Evolutionary conservation across 129 eudicot genomes (phyloP).

Genomic region (Chrysanthemum makinoi): DNA sequence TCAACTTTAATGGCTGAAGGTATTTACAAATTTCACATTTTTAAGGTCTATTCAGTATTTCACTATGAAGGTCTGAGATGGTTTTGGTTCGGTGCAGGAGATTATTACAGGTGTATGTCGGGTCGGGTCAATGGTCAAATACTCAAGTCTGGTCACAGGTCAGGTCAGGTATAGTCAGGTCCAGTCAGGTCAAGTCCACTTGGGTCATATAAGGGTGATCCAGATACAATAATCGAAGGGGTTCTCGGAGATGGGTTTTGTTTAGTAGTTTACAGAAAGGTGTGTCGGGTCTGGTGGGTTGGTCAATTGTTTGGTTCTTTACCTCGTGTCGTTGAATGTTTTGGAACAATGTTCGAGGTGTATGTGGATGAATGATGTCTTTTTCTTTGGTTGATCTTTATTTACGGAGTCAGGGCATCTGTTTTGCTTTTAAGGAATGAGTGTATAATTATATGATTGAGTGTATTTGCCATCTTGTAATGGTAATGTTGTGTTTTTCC

Average conservation of each 20-base stretch:
- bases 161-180: conserved; percentile 34
- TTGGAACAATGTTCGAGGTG: conserved; percentile 36
- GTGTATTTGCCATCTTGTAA: conserved; percentile 17
- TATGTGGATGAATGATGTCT: conserved; percentile 2
- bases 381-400: background rate
- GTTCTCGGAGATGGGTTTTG: conserved; percentile 21
- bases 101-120: conserved; percentile 18
- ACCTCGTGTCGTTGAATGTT: conserved; percentile 39
- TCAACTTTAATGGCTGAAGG: conserved; percentile 71
- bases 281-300: conserved; percentile 21
- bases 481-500: conserved; percentile 1
- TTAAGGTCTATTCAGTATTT: background rate
- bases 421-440: conserved; percentile 24
- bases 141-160: conserved; percentile 1
- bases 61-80: conserved; percentile 2
- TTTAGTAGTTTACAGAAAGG: conserved; percentile 14
- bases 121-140: conserved; percentile 36
- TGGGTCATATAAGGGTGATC: conserved; percentile 38
- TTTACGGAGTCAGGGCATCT: conserved; percentile 6
- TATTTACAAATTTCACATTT: conserved; percentile 1
- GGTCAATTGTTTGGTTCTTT: conserved; percentile 35
- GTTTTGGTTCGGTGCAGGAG: conserved; percentile 31
- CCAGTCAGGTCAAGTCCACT: conserved; percentile 46
- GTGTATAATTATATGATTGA: conserved; percentile 26
- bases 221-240: conserved; percentile 44